Evolutionary conservation across 129 eudicot genomes (phyloP), one percentile per base, ranked within the genome.

Genomic region (Lonicera japonica): DNA sequence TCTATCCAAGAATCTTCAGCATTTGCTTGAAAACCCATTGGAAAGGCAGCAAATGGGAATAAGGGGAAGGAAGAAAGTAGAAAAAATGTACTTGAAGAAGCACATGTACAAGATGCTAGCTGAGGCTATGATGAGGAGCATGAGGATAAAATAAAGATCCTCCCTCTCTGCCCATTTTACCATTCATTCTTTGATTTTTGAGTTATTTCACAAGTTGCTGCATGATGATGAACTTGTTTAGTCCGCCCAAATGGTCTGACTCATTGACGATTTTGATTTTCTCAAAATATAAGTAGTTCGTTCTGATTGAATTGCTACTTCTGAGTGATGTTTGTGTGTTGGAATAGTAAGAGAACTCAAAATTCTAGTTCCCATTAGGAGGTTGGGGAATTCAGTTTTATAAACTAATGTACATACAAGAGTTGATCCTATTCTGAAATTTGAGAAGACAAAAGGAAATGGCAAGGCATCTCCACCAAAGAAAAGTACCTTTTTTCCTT

Each of bases 21-120:
- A 64, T 72, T 60, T 94, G 67, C 96, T 94, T 8, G 56, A 81
- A 50, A 80, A 88, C 78, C 89, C 89, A 34, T 75, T 74, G 4
- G 73, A 53, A 54, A 77, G 95, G 74, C 82, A 79, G 69, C 84
- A 83, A 62, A 73, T 88, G 86, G 96, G 95, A 59, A 45, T 60
- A 4, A 75, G 64, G 63, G 96, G 95, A 21, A 83, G 96, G 70
- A 80, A 85, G 68, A 88, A 80, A 48, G 99, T 88, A 45, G 80
- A 88, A 82, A 85, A 61, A 40, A 73, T 79, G 92, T 94, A 82
- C 83, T 70, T 88, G 75, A 94, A 94, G 76, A 83, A 70, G 78
- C 99, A 94, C 77, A 82, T 94, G 99, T 94, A 69, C 85, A 86
- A 83, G 85, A 65, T 69, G 52, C 71, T 94, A 48, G 87, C 86